These are phyloP conservation scores for Microbotryum saponariae DNA, from an alignment of 1,284 basidiomycete species.

Conservation along the genomic window DNA sequence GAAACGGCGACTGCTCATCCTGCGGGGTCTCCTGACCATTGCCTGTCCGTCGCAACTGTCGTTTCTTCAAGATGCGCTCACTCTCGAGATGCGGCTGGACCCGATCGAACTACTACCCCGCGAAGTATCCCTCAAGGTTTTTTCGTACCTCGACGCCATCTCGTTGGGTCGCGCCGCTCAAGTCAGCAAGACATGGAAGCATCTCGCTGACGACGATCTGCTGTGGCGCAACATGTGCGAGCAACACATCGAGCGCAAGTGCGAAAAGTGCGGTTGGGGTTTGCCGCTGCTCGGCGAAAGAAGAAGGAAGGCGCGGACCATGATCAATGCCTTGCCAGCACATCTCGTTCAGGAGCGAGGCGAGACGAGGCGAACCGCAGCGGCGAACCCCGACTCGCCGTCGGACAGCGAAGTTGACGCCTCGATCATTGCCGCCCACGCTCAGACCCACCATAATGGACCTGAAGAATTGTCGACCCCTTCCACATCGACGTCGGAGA, in stretches of 20 bases:
- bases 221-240: slow-evolving; percentile 96
- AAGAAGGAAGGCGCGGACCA: slow-evolving; percentile 33
- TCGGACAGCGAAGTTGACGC: slow-evolving; percentile 27
- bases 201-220: slow-evolving; percentile 88
- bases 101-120: slow-evolving; percentile 86
- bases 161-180: slow-evolving; percentile 93
- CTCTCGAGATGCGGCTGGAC: slow-evolving; percentile 87
- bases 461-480: not conserved
- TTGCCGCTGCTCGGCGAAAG: slow-evolving; percentile 80
- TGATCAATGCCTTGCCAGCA: slow-evolving; percentile 21
- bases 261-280: slow-evolving; percentile 96
- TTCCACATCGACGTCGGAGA: slow-evolving; percentile 40
- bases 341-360: not conserved
- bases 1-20: slow-evolving; percentile 80
- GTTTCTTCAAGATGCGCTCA: slow-evolving; percentile 83
- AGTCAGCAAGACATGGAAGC: slow-evolving; percentile 77
- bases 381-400: slow-evolving; percentile 40
- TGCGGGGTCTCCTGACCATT: slow-evolving; percentile 98
- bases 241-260: slow-evolving; percentile 97
- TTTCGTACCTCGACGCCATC: slow-evolving; percentile 88
- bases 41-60: slow-evolving; percentile 99
- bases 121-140: slow-evolving; percentile 81
- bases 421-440: slow-evolving; percentile 24
- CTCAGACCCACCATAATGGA: slow-evolving; percentile 23
- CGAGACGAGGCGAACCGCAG: slow-evolving; percentile 32